Evolutionary conservation across 106 monocot species (phyloP).

Genomic region (Acorus calamus): DNA sequence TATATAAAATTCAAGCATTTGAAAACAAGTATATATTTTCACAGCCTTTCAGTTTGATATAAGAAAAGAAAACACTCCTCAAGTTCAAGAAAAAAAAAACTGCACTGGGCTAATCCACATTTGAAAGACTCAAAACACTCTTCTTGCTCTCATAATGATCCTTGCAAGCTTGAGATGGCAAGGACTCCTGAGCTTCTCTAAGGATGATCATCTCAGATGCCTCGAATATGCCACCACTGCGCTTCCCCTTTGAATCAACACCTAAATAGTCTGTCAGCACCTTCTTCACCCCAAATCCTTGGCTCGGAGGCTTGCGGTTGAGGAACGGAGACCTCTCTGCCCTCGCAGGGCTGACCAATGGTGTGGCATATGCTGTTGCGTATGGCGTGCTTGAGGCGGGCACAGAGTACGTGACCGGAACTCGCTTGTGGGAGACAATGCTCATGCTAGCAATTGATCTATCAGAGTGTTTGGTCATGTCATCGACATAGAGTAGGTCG

Average conservation of each 20-base stretch:
- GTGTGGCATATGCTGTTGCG: conserved; percentile 41
- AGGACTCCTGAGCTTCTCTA: no score
- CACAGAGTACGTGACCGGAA: conserved; percentile 31
- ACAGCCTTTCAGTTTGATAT: no score
- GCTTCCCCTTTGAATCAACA: conserved; percentile 30
- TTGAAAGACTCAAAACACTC: no score
- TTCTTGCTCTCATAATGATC: no score
- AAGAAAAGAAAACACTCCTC: no score
- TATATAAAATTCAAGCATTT: no score
- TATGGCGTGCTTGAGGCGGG: conserved; percentile 66
- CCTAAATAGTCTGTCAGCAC: conserved; percentile 56
- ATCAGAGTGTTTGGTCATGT: conserved; percentile 47
- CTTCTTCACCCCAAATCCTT: conserved; percentile 64
- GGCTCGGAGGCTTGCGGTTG: conserved; percentile 18
- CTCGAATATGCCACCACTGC: conserved; percentile 5
- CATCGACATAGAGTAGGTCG: conserved; percentile 70
- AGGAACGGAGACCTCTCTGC: conserved; percentile 38
- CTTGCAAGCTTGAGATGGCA: no score
- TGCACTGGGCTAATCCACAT: no score
- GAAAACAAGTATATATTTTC: no score
- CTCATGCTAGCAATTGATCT: conserved; percentile 20
- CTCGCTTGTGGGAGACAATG: conserved; percentile 26
- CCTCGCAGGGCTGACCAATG: conserved; percentile 28
- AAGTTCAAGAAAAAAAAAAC: no score
- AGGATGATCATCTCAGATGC: background rate